Conservation (phyloP, 352 stramenopile species). For the Proteromonas lacertae region DNA sequence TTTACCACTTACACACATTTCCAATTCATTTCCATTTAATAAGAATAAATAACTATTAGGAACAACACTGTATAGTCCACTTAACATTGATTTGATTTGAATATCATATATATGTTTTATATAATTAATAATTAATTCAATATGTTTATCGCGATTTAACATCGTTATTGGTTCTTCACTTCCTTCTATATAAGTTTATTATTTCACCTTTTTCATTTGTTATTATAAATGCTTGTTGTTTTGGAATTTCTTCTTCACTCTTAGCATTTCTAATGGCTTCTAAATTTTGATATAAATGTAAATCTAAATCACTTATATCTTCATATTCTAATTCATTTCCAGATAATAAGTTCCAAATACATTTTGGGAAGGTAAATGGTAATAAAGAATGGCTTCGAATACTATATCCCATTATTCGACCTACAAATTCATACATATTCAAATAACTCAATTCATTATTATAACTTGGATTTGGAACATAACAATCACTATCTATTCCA, state of each 20-base stretch:
- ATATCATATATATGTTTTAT: conserved; percentile 20
- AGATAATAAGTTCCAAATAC: conserved; percentile 15
- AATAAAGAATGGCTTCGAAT: conserved; percentile 12
- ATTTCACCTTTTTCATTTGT: too few relatives aligned
- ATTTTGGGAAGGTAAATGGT: conserved; percentile 12
- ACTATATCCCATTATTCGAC: conserved; percentile 14
- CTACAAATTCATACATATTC: conserved; percentile 15
- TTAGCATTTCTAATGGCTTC: conserved; percentile 8
- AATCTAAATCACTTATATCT: conserved; percentile 9
- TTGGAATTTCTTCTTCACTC: too few relatives aligned
- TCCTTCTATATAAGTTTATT: conserved; percentile 14
- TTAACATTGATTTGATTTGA: conserved; percentile 10
- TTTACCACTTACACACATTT: conserved; percentile 19
- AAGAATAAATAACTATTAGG: conserved; percentile 16
- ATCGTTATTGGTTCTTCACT: conserved; percentile 12
- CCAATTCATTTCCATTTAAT: conserved; percentile 21
- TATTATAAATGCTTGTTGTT: too few relatives aligned
- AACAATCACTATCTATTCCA: too few relatives aligned
- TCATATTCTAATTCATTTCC: conserved; percentile 5
- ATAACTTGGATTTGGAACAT: conserved; percentile 16
- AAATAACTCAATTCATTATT: conserved; percentile 9
- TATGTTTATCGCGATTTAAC: conserved; percentile 10
- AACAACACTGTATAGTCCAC: conserved; percentile 13
- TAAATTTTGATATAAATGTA: conserved; percentile 10
- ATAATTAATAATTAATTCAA: conserved; percentile 11